phyloP scores from a whole-genome alignment of 345 rosid species.

The Diplotaxis tenuifolia region DNA sequence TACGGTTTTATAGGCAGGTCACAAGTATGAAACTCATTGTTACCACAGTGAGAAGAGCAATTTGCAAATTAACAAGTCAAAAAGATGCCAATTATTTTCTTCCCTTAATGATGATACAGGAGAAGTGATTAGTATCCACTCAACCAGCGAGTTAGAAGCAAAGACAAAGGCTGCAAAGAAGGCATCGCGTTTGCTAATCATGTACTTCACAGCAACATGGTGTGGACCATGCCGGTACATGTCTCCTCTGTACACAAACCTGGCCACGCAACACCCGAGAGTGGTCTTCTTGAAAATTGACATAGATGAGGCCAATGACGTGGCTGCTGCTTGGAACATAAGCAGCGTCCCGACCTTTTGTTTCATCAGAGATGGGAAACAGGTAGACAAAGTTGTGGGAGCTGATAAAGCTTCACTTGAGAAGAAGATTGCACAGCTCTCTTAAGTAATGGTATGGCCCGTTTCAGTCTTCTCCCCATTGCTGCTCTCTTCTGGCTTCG shows the following conservation, averaged over 20 bases:
- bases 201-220: constrained; percentile 94
- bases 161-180: constrained; percentile 64
- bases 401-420: constrained; percentile 78
- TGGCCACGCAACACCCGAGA: constrained; percentile 66
- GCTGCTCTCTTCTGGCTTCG: background rate
- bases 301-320: constrained; percentile 35
- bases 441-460: constrained; percentile 11
- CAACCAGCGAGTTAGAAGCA: constrained; percentile 61
- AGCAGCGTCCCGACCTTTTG: constrained; percentile 75
- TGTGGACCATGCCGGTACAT: constrained; percentile 91
- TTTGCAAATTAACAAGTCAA: constrained; percentile 1
- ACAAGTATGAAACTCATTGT: too few species aligned
- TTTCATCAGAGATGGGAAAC: constrained; percentile 72
- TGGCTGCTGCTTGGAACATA: constrained; percentile 56
- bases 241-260: constrained; percentile 69
- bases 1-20: too few species aligned
- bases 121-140: constrained; percentile 67
- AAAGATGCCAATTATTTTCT: background rate
- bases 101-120: constrained; percentile 45
- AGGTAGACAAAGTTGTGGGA: constrained; percentile 82
- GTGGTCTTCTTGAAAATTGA: constrained; percentile 79
- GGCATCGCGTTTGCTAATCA: constrained; percentile 66
- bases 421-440: constrained; percentile 61
- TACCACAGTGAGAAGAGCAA: too few species aligned
- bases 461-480: background rate